phyloP scores from a whole-genome alignment of 192 early-diverging fungal genomes.

The Coemansia sp. region DNA sequence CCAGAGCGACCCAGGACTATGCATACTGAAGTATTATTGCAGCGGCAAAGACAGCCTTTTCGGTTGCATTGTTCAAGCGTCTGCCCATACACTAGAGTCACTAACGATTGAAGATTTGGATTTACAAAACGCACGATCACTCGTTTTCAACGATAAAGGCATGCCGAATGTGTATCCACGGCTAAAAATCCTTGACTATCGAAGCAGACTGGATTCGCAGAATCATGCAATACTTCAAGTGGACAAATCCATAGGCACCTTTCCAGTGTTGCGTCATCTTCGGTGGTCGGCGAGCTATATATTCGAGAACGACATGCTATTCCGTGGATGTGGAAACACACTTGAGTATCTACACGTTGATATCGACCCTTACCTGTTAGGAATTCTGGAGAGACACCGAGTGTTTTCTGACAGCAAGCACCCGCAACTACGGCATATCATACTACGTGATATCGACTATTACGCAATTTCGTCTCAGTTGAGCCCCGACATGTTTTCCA shows the following conservation, averaged over 20 bases:
- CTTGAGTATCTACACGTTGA: neutral
- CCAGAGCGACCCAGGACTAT: neutral
- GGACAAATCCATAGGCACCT: neutral
- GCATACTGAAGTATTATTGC: neutral
- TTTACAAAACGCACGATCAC: neutral
- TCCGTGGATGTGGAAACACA: neutral
- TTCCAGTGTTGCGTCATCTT: neutral
- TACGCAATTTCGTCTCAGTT: neutral
- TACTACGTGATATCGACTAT: neutral
- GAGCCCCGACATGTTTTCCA: neutral
- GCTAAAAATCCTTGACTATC: neutral
- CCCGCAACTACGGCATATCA: neutral
- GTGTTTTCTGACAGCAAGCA: neutral
- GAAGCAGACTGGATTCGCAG: neutral
- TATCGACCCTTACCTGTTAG: neutral
- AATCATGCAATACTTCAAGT: neutral
- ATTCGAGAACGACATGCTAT: neutral
- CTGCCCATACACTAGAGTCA: neutral
- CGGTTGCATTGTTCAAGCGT: neutral
- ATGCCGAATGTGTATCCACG: neutral
- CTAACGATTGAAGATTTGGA: neutral
- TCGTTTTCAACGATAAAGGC: neutral
- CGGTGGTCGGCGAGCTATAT: neutral
- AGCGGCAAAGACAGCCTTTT: neutral
- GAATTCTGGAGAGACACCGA: neutral